Base-by-base conservation (phyloP, 805 yeast species). In the Starmerella khaoyaiensis region DNA sequence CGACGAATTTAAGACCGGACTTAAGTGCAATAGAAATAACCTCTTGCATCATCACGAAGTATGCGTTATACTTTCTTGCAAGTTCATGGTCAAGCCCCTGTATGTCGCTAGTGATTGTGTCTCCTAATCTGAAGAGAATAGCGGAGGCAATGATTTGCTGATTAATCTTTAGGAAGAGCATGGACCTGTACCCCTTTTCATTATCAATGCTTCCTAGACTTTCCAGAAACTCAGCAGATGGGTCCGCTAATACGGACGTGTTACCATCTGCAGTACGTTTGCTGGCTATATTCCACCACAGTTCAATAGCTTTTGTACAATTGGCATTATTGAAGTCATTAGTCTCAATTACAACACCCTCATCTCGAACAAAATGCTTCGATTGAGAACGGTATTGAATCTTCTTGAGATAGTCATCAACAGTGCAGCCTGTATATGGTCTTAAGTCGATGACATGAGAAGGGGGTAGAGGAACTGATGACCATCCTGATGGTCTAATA, bases 41-140 rank as follows among this genome's bases (percentile, higher is more conserved):
- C 29, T 60, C 57, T 48, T 64, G 67, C 68, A 64, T 64, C 68
- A 64, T 64, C 16, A 63, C 69, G 49, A 64, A 64, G 41, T 64
- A 64, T 3, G 67, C 67, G 41, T 61, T 63, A 43, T 58, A 59
- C 30, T 59, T 49, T 21, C 63, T 55, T 10, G 61, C 61, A 17
- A 40, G 43, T 15, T 62, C 67, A 33, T 62, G 64, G 35, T 64
- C 61, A 16, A 64, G 49, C 4, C 69, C 69, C 45, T 64, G 69
- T 10, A 64, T 50, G 42, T 64, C 69, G 5, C 66, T 60, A 2
- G 69, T 64, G 29, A 64, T 58, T 1, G 69, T 64, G 34, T 61
- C 64, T 3, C 68, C 69, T 19, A 64, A 51, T 33, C 65, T 40
- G 51, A 63, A 64, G 10, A 64, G 49, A 4, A 64, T 62, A 37